Evolutionary conservation across 768 basidiomycete genomes (phyloP), one percentile per base, ranked within the genome.

Genomic region (Clitopilus passeckerianus): DNA sequence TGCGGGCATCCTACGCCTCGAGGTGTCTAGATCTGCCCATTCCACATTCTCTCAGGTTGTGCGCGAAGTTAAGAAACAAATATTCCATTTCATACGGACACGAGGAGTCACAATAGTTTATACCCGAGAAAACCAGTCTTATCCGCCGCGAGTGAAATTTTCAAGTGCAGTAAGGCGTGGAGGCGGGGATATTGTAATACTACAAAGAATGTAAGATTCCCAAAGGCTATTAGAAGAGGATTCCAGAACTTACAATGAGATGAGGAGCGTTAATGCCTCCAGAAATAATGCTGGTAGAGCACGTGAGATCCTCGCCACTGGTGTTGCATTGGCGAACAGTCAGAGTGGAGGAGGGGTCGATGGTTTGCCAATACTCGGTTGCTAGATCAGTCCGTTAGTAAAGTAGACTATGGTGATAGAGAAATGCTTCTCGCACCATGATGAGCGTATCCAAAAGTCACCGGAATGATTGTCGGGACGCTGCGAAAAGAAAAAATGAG

Each of bases 401-500:
- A 53, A n/a, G n/a, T n/a, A 30, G 12, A 23, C 12, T 10, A 6
- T 22, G 24, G 34, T 15, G 20, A 18, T 6, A 46, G 44, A 20
- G 18, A 46, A 10, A 46, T n/a, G 44, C 22, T 16, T 5, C 15
- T 20, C 46, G 6, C 18, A 23, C 54, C 54, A 59, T 84, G 82
- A 59, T 85, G 83, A 57, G 74, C 75, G 66, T 84, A 85, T 7
- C 82, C 82, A 10, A 83, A 61, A 1, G 63, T 63, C 3, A 63
- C 75, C 0, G 82, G 78, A 33, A 84, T 80, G 53, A 82, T 74
- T 0, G 81, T 84, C 0, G 82, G 80, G 6, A 83, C 81, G 12
- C 46, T 50, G n/a, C 15, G 10, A 1, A 18, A 18, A 10, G 12
- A n/a, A 2, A 2, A 50, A 5, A 22, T 22, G 12, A 30, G 7